Evolutionary conservation across 352 stramenopile species (phyloP), one percentile per base, ranked within the genome.

Genomic region (Phytopythium kandeliae): DNA sequence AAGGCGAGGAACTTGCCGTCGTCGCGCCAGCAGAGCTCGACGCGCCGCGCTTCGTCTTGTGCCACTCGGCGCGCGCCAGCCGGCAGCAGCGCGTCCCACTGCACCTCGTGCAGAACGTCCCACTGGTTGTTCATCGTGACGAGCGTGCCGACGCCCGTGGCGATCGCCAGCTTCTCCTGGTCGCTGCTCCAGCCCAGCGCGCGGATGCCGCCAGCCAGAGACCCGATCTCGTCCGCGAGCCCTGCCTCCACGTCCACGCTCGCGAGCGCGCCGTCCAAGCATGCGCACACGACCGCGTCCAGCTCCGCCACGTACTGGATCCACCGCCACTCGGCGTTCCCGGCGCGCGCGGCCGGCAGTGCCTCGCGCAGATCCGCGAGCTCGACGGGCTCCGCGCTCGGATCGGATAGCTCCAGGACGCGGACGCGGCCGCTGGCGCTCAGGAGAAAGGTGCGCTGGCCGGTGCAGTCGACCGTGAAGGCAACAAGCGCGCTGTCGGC

Each of bases 101-200:
- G 62, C 34, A 63, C 79, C 65, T 92, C 82, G 22, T 86, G 60
- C 11, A 92, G 63, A 49, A 89, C 78, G 22, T 90, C 73, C 82
- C 82, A 92, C 38, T 82, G 69, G 21, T 80, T 74, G 56, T 74
- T 90, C 76, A 92, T 86, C 16, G 86, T 58, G 35, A 92, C 24
- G n/a, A 92, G 48, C 10, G 73, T 59, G 1, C 78, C 75, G 13
- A 71, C 67, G 25, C 78, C 78, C 1, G 82, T 90, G 26, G 67
- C 65, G 19, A 92, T 46, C 9, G 79, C 75, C 45, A 92, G 41
- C 55, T 74, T 77, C 45, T 88, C 82, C 51, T 92, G 77, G 46
- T 80, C 84, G 47, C 52, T 67, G 50, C 70, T 90, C 78, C 78
- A 92, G 0, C 73, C 71, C 33, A 92, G 51, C 21, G 60, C 72